Percentiles rank a stretch among this genome's conserved stretches.
Conservation (phyloP, 495 filamentous ascomycete species). For the Penicillium bialowiezense region DNA sequence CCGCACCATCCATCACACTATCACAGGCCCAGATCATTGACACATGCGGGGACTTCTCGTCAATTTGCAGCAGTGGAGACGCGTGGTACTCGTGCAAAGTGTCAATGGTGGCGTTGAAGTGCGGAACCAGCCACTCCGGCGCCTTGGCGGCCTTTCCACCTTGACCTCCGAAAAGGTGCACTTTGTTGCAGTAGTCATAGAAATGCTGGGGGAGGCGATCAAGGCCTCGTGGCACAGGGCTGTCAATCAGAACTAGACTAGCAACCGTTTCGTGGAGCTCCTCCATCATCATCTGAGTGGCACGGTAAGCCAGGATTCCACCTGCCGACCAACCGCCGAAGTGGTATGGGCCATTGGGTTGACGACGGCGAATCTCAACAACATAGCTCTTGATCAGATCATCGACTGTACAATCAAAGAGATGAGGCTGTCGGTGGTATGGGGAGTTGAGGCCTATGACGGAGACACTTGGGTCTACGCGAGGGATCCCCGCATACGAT, state of each 20-base stretch:
- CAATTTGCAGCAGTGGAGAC: slow-evolving; percentile 12
- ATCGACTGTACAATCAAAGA: neutral
- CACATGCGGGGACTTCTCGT: slow-evolving; percentile 11
- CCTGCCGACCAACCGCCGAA: neutral
- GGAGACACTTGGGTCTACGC: neutral
- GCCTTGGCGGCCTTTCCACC: slow-evolving; percentile 21
- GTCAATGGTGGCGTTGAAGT: slow-evolving; percentile 31
- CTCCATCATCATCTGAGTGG: neutral
- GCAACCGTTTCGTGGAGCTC: neutral
- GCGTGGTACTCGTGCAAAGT: slow-evolving; percentile 31
- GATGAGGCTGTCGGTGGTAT: neutral
- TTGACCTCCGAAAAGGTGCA: slow-evolving; percentile 46
- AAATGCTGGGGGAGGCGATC: slow-evolving; percentile 25
- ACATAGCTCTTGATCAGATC: neutral
- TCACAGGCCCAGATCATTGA: slow-evolving; percentile 29
- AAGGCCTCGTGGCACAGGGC: slow-evolving; percentile 17
- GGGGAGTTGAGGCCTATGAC: neutral
- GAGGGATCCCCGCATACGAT: neutral
- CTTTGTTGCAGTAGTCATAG: slow-evolving; percentile 34
- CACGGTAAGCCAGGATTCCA: neutral
- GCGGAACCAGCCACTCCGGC: slow-evolving; percentile 32
- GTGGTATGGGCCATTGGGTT: neutral
- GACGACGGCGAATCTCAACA: neutral
- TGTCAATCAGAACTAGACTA: neutral
- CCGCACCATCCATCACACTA: slow-evolving; percentile 20